These are phyloP conservation scores for Globisporangium echinulatum DNA, from an alignment of 352 stramenopile species.

Conservation along the genomic window DNA sequence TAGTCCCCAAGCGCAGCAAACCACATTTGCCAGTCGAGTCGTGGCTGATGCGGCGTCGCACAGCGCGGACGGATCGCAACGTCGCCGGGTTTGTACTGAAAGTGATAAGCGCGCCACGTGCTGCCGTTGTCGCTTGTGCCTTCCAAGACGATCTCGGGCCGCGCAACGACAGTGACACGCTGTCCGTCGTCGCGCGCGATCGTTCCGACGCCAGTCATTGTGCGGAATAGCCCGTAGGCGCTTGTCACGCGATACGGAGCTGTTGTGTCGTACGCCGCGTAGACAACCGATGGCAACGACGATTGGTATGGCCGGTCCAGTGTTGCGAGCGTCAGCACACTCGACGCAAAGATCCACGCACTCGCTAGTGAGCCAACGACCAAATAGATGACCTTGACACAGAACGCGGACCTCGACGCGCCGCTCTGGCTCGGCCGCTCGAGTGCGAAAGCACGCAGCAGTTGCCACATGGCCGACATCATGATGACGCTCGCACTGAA, in stretches of 20 bases:
- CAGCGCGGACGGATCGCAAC: conserved; percentile 23
- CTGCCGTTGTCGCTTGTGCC: conserved; percentile 38
- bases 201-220: conserved; percentile 85
- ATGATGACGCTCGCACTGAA: conserved; percentile 13
- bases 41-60: conserved; percentile 45
- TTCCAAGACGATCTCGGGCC: conserved; percentile 88
- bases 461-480: conserved; percentile 23
- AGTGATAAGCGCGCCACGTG: conserved; percentile 76
- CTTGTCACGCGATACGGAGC: conserved; percentile 37
- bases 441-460: conserved; percentile 8
- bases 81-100: conserved; percentile 84
- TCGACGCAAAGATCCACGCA: conserved; percentile 32
- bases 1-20: conserved; percentile 85
- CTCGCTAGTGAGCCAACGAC: conserved; percentile 16
- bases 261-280: conserved; percentile 21
- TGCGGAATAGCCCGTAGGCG: conserved; percentile 85
- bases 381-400: conserved; percentile 21
- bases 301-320: conserved; percentile 33
- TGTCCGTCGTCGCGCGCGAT: conserved; percentile 15
- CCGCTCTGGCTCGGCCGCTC: neutral
- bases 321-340: conserved; percentile 30
- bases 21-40: conserved; percentile 93
- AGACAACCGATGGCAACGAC: conserved; percentile 22
- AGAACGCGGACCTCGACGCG: neutral
- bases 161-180: conserved; percentile 51